Evolutionary conservation across 805 yeast genomes (phyloP).

Genomic region (Scheffersomyces amazonensis): DNA sequence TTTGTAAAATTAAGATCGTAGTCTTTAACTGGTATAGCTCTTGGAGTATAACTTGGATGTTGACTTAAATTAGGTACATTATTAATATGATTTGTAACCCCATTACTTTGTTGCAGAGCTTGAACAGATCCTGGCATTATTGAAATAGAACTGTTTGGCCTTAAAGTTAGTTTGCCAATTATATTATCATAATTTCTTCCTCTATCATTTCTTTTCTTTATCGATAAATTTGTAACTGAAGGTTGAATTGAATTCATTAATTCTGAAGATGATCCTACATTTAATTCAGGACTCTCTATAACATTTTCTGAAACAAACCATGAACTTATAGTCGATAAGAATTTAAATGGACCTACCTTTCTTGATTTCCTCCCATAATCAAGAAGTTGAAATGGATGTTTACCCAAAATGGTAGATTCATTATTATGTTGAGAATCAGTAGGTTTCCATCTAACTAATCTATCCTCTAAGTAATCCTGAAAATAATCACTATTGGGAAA

Average conservation of each 20-base stretch:
- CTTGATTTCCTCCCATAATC: conserved; percentile 1
- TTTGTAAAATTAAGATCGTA: conserved; percentile 15
- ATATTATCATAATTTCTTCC: conserved; percentile 1
- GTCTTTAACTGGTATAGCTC: conserved; percentile 20
- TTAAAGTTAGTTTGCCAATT: conserved; percentile 7
- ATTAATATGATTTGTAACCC: neutral
- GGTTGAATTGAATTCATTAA: neutral
- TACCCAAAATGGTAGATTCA: conserved; percentile 18
- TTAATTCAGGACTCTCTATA: neutral
- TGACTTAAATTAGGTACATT: conserved; percentile 4
- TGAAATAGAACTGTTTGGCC: conserved; percentile 15
- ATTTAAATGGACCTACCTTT: neutral
- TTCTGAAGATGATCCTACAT: neutral
- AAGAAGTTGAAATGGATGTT: conserved; percentile 29
- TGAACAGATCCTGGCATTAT: conserved; percentile 1
- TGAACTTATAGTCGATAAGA: conserved; percentile 4
- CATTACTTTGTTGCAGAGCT: neutral
- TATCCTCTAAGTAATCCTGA: conserved; percentile 25
- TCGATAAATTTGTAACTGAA: neutral
- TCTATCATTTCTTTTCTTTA: conserved; percentile 1
- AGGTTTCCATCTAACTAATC: conserved; percentile 31
- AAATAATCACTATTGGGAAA: conserved; percentile 14
- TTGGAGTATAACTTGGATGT: conserved; percentile 16
- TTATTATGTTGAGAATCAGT: conserved; percentile 29
- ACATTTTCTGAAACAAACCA: conserved; percentile 6